phyloP scores from a whole-genome alignment of 169 alveolate genomes.

The Theileria equi region DNA sequence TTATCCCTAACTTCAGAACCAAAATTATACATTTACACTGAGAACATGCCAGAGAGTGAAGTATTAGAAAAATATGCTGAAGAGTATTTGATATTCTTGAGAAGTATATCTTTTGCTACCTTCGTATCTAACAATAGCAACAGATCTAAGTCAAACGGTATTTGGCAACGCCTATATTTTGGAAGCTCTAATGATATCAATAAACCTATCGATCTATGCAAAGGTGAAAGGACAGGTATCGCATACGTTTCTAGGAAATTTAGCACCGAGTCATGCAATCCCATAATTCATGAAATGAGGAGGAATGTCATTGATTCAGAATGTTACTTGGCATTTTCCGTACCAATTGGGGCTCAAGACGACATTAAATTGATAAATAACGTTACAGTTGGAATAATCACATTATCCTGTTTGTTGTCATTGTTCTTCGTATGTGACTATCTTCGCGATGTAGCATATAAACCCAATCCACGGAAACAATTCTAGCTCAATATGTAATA shows the following conservation, averaged over 20 bases:
- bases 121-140: background rate
- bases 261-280: slow-evolving; percentile 21
- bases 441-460: background rate
- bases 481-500: background rate
- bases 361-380: slow-evolving; percentile 5
- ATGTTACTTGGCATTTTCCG: slow-evolving; percentile 26
- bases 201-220: slow-evolving; percentile 14
- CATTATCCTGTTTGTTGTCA: slow-evolving; percentile 14
- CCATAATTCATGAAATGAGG: background rate
- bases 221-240: slow-evolving; percentile 24
- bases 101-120: slow-evolving; percentile 22
- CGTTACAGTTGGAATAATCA: slow-evolving; percentile 12
- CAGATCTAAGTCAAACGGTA: background rate
- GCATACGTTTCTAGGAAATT: slow-evolving; percentile 30
- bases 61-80: background rate
- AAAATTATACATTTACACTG: slow-evolving; percentile 8
- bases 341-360: slow-evolving; percentile 32
- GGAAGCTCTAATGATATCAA: background rate
- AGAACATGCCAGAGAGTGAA: no score
- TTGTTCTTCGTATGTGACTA: slow-evolving; percentile 4
- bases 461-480: background rate
- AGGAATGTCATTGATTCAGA: slow-evolving; percentile 18
- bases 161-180: slow-evolving; percentile 32
- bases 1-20: slow-evolving; percentile 32
- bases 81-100: slow-evolving; percentile 6